A percentile compares a stretch with the other conserved stretches of the same genome.
Conservation (phyloP, 2,329 filamentous ascomycete species). For the Fusarium nygamai region DNA sequence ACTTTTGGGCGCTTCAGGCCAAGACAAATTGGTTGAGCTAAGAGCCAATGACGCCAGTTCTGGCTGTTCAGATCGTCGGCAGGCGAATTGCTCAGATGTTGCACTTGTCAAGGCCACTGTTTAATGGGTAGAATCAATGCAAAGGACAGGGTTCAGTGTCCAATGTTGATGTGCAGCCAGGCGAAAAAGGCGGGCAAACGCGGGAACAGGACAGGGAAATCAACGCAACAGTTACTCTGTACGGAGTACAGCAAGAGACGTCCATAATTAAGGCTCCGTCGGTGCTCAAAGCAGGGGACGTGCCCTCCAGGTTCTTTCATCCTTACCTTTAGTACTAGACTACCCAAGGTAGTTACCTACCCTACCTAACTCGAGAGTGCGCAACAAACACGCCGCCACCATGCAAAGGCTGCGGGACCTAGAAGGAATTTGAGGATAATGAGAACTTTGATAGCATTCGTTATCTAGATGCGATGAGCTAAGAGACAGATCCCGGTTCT, state of each 20-base stretch:
- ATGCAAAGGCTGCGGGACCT: slow-evolving; percentile 8
- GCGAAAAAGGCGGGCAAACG: slow-evolving; percentile 31
- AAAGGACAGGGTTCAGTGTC: slow-evolving; percentile 33
- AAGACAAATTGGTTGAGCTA: slow-evolving; percentile 34
- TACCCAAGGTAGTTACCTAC: neutral
- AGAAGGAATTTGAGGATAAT: neutral
- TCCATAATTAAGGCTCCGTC: neutral
- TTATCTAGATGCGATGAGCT: slow-evolving; percentile 5
- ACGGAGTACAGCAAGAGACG: neutral
- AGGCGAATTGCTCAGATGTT: slow-evolving; percentile 41
- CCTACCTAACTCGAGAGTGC: neutral
- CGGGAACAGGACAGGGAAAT: slow-evolving; percentile 10
- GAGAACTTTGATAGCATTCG: neutral
- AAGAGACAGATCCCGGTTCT: neutral
- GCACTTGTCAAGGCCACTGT: slow-evolving; percentile 31
- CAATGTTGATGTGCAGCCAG: slow-evolving; percentile 6
- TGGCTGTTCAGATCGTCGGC: slow-evolving; percentile 41
- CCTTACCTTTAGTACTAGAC: neutral
- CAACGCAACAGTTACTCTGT: neutral
- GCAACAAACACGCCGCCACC: slow-evolving; percentile 17
- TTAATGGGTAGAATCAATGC: slow-evolving; percentile 17
- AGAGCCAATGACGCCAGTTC: slow-evolving; percentile 41
- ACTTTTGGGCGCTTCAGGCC: slow-evolving; percentile 19
- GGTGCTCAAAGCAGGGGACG: slow-evolving; percentile 18
- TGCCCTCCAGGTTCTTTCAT: slow-evolving; percentile 3